phyloP scores from a whole-genome alignment of 2,329 filamentous ascomycete species.

The Aspergillus sp. region DNA sequence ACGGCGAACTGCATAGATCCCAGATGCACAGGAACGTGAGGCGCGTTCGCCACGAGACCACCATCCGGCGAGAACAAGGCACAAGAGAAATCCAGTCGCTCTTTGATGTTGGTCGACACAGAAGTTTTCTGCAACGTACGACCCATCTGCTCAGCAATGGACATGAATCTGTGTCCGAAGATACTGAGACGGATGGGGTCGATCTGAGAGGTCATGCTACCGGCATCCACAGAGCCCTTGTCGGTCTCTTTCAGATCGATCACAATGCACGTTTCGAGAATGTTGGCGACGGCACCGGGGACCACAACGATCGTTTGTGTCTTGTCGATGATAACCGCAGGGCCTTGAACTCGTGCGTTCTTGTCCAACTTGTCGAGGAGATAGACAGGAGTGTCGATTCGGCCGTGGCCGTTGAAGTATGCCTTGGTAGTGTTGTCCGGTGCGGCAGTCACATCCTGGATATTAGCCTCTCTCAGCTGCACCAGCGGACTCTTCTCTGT shows the following conservation, averaged over 20 bases:
- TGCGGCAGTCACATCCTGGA: slow-evolving; percentile 53
- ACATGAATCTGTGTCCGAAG: slow-evolving; percentile 76
- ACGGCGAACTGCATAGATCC: slow-evolving; percentile 76
- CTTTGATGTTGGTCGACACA: slow-evolving; percentile 73
- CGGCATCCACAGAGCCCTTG: slow-evolving; percentile 11
- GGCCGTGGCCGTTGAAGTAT: slow-evolving; percentile 30
- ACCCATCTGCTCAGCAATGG: slow-evolving; percentile 78
- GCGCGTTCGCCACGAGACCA: slow-evolving; percentile 59
- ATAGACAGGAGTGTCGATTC: slow-evolving; percentile 31
- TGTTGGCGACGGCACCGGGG: slow-evolving; percentile 65
- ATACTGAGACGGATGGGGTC: slow-evolving; percentile 71
- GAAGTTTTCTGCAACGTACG: slow-evolving; percentile 67
- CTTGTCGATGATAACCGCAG: slow-evolving; percentile 69
- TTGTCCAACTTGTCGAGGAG: slow-evolving; percentile 28
- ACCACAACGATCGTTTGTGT: slow-evolving; percentile 84
- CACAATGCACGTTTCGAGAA: slow-evolving; percentile 81
- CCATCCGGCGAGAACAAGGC: slow-evolving; percentile 68
- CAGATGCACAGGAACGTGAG: slow-evolving; percentile 71
- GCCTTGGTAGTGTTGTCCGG: slow-evolving; percentile 43
- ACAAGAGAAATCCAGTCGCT: slow-evolving; percentile 75
- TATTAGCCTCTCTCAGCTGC: slow-evolving; percentile 48
- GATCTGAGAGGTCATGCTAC: slow-evolving; percentile 13
- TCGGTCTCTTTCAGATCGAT: slow-evolving; percentile 65
- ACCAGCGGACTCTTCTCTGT: slow-evolving; percentile 62
- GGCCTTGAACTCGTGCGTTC: slow-evolving; percentile 46